These are phyloP conservation scores for Neurospora sp. DNA, from an alignment of 495 filamentous ascomycete genomes.

Conservation along the genomic window DNA sequence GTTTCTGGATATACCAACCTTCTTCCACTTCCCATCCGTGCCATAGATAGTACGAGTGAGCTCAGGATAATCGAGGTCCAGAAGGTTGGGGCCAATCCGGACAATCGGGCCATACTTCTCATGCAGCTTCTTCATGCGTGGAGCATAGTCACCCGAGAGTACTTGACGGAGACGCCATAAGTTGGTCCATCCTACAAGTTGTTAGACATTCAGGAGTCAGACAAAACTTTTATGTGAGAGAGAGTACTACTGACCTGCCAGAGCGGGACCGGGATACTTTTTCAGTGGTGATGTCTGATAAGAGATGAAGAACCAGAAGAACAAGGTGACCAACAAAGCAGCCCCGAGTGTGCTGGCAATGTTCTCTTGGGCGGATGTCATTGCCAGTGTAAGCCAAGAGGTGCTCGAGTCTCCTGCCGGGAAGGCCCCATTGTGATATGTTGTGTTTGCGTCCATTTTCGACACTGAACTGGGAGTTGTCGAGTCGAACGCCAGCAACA, in stretches of 20 bases:
- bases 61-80: slow-evolving; percentile 3
- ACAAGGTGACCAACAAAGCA: slow-evolving; percentile 1
- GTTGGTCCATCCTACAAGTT: slow-evolving; percentile 19
- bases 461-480: neutral
- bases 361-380: neutral
- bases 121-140: slow-evolving; percentile 22
- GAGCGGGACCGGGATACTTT: slow-evolving; percentile 23
- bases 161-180: slow-evolving; percentile 21
- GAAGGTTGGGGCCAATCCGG: slow-evolving; percentile 26
- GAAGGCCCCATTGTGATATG: neutral
- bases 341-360: neutral
- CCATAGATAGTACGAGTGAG: no score
- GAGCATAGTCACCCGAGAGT: slow-evolving; percentile 13
- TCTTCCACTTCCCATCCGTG: no score
- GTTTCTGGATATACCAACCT: no score
- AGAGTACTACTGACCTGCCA: slow-evolving; percentile 12
- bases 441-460: neutral
- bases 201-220: neutral
- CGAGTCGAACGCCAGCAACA: neutral
- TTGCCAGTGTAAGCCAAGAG: neutral
- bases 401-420: neutral
- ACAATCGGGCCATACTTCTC: slow-evolving; percentile 29
- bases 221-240: neutral
- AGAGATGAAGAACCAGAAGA: slow-evolving; percentile 18
- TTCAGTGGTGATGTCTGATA: slow-evolving; percentile 18